These are phyloP conservation scores for Apocynum venetum DNA, from an alignment of 257 asterid genomes.

Conservation along the genomic window DNA sequence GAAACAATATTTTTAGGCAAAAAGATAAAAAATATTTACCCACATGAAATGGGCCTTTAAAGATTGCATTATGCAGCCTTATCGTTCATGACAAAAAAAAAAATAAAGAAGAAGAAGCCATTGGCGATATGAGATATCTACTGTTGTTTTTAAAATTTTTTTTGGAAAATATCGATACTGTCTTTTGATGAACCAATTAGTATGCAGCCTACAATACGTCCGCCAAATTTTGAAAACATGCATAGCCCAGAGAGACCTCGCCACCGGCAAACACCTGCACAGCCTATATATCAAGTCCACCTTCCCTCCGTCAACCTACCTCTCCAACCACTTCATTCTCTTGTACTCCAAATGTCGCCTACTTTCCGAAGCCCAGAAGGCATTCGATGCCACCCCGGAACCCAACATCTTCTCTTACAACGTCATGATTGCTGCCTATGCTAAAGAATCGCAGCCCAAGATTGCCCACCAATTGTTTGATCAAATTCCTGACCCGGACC, in stretches of 20 bases:
- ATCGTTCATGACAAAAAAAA: too few relatives aligned
- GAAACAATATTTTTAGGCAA: too few relatives aligned
- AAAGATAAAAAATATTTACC: too few relatives aligned
- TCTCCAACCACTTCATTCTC: constrained; percentile 76
- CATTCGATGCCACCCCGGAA: constrained; percentile 38
- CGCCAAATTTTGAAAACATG: constrained; percentile 53
- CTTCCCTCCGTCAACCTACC: constrained; percentile 49
- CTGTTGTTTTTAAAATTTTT: too few relatives aligned
- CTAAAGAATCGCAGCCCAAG: constrained; percentile 41
- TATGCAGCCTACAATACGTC: constrained; percentile 31
- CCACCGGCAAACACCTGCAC: constrained; percentile 60
- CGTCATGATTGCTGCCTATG: constrained; percentile 56
- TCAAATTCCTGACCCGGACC: constrained; percentile 65
- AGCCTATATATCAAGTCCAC: constrained; percentile 44
- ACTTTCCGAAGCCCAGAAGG: constrained; percentile 46
- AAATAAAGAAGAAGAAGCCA: too few relatives aligned
- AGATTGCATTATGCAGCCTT: background rate
- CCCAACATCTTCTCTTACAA: constrained; percentile 80
- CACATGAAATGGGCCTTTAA: too few relatives aligned
- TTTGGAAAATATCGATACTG: too few relatives aligned
- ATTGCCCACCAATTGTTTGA: constrained; percentile 62
- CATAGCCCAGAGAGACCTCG: constrained; percentile 46
- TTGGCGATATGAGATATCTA: too few relatives aligned
- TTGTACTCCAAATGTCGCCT: constrained; percentile 70
- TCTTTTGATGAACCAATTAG: constrained; percentile 43